Base-by-base conservation (phyloP, 2,329 filamentous ascomycete species). In the Onygenales sp. region DNA sequence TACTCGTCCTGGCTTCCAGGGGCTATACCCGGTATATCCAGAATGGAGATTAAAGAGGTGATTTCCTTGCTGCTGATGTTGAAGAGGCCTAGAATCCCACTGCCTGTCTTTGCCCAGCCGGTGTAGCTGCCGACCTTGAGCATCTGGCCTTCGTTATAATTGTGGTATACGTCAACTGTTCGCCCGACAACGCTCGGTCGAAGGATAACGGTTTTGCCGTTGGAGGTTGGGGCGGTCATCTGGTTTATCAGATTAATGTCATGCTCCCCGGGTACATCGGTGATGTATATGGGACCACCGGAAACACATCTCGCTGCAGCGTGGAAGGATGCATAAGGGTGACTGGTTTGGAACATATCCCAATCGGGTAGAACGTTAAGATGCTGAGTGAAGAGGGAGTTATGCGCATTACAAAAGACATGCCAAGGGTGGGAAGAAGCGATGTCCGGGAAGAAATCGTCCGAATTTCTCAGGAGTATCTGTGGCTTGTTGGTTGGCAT, bases 241-340 rank as follows among this genome's bases (percentile, higher is more conserved):
- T 94, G 85, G 32, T 77, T 70, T 56, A 98, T 86, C 13, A 98
- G 70, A 5, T 77, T 70, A 33, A 90, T 63, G 62, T 95, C 79
- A 67, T 97, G 89, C 55, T 88, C 73, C 0, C 89, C 91, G 0
- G 92, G 92, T 0, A 83, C 80, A 68, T 98, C 93, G 0, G 92
- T 97, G 66, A 98, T 91, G 62, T 94, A 96, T 42, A 98, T 86
- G 0, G 92, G 93, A 0, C 93, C 93, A 7, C 93, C 93, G 47
- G 86, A 91, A 8, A 98, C 77, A 67, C 89, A 95, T 46, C 93
- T 81, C 2, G 90, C 91, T 1, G 93, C 92, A 4, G 88, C 93
- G 61, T 98, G 93, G 65, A 93, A 95, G 0, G 79, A 81, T 0
- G 86, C 87, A 66, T 88, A 95, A 1, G 77, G 71, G 59, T 85